Conservation (phyloP, 495 filamentous ascomycete genomes). For the Cairneyella variabilis region DNA sequence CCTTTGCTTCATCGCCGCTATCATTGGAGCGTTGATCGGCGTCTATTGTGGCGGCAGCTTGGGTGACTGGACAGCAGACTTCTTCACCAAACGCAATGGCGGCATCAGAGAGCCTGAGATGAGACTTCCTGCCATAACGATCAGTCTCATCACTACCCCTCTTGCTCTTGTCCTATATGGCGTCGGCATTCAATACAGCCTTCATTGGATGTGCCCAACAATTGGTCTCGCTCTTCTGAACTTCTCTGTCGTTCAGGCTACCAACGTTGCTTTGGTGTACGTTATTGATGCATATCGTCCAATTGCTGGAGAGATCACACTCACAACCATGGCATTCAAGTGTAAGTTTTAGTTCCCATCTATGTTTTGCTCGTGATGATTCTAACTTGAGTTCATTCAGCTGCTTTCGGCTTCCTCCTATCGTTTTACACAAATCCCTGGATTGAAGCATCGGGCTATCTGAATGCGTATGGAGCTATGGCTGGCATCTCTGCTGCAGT, state of each 20-base stretch:
- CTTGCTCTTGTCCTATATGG: conserved; percentile 47
- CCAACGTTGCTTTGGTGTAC: conserved; percentile 48
- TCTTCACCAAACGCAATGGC: conserved; percentile 42
- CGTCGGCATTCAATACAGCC: conserved; percentile 39
- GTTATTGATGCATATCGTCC: conserved; percentile 50
- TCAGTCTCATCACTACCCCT: conserved; percentile 39
- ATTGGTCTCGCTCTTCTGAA: conserved; percentile 44
- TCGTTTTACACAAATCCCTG: conserved; percentile 58
- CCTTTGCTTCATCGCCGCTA: conserved; percentile 40
- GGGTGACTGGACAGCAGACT: conserved; percentile 46
- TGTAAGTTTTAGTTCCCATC: conserved; percentile 21
- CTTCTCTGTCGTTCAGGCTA: conserved; percentile 46
- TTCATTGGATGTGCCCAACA: conserved; percentile 51
- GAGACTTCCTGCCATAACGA: conserved; percentile 43
- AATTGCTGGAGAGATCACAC: conserved; percentile 46
- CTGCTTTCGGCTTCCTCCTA: conserved; percentile 52
- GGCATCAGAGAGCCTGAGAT: conserved; percentile 52
- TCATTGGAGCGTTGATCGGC: conserved; percentile 44
- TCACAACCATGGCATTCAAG: conserved; percentile 48
- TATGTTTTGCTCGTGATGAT: neutral
- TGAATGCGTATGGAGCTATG: conserved; percentile 49
- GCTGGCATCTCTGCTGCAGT: conserved; percentile 44
- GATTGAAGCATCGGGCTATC: conserved; percentile 43
- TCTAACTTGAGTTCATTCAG: conserved; percentile 24
- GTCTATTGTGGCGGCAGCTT: conserved; percentile 44